Conservation (phyloP, 2,329 filamentous ascomycete species). For the Cadophora luteo-olivacea region DNA sequence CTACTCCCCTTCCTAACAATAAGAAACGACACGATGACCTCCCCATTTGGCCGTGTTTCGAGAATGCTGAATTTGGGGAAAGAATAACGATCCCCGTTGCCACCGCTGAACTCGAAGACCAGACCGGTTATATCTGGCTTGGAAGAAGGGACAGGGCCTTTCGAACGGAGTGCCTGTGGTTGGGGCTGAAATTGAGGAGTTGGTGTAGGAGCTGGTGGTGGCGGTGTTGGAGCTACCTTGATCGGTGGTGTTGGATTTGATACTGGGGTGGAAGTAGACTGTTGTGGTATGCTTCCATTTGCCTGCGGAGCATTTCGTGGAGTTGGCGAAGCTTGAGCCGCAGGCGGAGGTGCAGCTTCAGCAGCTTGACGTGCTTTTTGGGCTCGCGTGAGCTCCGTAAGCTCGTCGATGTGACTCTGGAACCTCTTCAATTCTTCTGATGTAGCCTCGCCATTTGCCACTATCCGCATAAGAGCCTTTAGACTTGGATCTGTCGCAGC, state of each 20-base stretch:
- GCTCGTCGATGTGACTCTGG: constrained; percentile 80
- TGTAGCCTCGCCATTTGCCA: constrained; percentile 76
- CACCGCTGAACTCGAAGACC: constrained; percentile 71
- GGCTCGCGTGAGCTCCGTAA: constrained; percentile 74
- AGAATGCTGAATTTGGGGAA: constrained; percentile 82
- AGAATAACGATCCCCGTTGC: constrained; percentile 75
- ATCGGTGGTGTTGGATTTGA: constrained; percentile 36
- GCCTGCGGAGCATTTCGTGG: constrained; percentile 18
- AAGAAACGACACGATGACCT: constrained; percentile 77
- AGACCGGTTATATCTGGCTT: constrained; percentile 70
- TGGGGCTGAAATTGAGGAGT: constrained; percentile 42
- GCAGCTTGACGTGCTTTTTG: constrained; percentile 64
- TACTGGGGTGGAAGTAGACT: constrained; percentile 31
- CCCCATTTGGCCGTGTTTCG: constrained; percentile 67
- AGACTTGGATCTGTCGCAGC: constrained; percentile 76
- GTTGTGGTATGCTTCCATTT: constrained; percentile 31
- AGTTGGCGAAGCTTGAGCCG: constrained; percentile 31
- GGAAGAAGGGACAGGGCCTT: constrained; percentile 59
- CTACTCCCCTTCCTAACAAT: constrained; percentile 75
- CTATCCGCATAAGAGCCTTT: constrained; percentile 82
- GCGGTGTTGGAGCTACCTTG: constrained; percentile 4
- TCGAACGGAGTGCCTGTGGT: constrained; percentile 64
- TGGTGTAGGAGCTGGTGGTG: constrained; percentile 26
- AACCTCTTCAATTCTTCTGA: constrained; percentile 76
- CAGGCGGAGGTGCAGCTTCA: constrained; percentile 27